These are phyloP conservation scores for Neopestalotiopsis clavispora DNA, from an alignment of 2,329 filamentous ascomycete species.

Conservation along the genomic window DNA sequence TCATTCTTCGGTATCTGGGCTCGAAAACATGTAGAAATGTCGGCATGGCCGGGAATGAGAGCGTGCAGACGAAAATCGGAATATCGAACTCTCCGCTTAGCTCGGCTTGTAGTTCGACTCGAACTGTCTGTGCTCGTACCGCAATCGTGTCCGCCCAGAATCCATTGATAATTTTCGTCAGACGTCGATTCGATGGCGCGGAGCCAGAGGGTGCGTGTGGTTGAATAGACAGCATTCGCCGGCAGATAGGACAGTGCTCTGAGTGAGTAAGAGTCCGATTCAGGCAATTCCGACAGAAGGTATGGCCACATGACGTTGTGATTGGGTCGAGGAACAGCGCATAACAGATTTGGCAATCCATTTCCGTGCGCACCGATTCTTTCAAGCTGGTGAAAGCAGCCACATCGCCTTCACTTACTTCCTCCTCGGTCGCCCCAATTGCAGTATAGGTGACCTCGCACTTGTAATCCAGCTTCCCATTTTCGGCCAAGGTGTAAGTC, in stretches of 20 bases:
- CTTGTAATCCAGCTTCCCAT: conserved; percentile 39
- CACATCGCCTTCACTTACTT: conserved; percentile 45
- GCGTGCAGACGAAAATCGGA: conserved; percentile 80
- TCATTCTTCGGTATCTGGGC: conserved; percentile 89
- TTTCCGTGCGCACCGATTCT: conserved; percentile 67
- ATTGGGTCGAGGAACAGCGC: conserved; percentile 79
- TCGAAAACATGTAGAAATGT: conserved; percentile 93
- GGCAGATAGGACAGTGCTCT: conserved; percentile 80
- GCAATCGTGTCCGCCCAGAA: conserved; percentile 73
- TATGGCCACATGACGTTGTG: conserved; percentile 87
- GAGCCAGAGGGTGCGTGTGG: conserved; percentile 45
- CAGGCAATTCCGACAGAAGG: conserved; percentile 83
- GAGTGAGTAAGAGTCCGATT: conserved; percentile 78
- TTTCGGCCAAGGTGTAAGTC: conserved; percentile 66
- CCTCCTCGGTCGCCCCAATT: conserved; percentile 32
- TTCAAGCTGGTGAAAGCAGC: conserved; percentile 62
- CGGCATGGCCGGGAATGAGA: conserved; percentile 82
- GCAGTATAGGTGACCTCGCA: conserved; percentile 34
- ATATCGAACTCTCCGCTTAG: conserved; percentile 61
- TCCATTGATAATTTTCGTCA: conserved; percentile 66
- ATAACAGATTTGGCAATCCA: conserved; percentile 91
- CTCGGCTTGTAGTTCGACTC: conserved; percentile 60
- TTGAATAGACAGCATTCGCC: conserved; percentile 63
- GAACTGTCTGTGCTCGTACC: conserved; percentile 59
- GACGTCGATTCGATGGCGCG: conserved; percentile 63